These are phyloP conservation scores for Amanita phalloides DNA, from an alignment of 768 basidiomycete genomes.

Conservation along the genomic window DNA sequence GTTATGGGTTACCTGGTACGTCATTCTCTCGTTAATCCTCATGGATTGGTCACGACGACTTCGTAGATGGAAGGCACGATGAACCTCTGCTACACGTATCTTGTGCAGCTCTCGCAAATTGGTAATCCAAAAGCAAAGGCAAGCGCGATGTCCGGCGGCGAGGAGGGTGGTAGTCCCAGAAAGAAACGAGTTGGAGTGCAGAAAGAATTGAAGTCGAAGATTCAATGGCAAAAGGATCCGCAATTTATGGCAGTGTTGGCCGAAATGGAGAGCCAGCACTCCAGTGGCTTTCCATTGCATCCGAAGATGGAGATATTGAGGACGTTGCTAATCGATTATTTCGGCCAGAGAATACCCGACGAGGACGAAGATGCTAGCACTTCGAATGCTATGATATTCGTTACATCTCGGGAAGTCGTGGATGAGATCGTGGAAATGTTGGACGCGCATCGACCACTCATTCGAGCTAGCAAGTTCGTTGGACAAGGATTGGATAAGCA, in stretches of 20 bases:
- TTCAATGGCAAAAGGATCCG: constrained; percentile 35
- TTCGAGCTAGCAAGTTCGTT: constrained; percentile 79
- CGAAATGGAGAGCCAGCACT: constrained; percentile 53
- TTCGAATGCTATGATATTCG: constrained; percentile 90
- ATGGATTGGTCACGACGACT: neutral
- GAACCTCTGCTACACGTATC: constrained; percentile 60
- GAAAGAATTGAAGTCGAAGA: constrained; percentile 34
- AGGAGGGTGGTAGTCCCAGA: constrained; percentile 17
- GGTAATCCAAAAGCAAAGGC: neutral
- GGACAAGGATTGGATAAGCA: constrained; percentile 83
- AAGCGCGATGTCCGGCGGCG: constrained; percentile 13
- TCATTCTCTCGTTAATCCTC: neutral
- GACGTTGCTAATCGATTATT: constrained; percentile 68
- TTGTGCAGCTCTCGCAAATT: constrained; percentile 35
- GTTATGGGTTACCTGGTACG: constrained; percentile 85
- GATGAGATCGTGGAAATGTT: constrained; percentile 83
- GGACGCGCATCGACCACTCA: constrained; percentile 63
- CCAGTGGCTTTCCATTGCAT: constrained; percentile 52
- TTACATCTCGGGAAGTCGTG: constrained; percentile 81
- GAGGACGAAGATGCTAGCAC: constrained; percentile 22
- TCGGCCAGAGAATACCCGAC: constrained; percentile 42
- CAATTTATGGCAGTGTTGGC: constrained; percentile 55
- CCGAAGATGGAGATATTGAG: constrained; percentile 90
- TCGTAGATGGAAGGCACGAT: constrained; percentile 74
- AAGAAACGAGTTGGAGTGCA: constrained; percentile 8